Evolutionary conservation across 1,284 basidiomycete genomes (phyloP).

Genomic region (Megacollybia platyphylla): DNA sequence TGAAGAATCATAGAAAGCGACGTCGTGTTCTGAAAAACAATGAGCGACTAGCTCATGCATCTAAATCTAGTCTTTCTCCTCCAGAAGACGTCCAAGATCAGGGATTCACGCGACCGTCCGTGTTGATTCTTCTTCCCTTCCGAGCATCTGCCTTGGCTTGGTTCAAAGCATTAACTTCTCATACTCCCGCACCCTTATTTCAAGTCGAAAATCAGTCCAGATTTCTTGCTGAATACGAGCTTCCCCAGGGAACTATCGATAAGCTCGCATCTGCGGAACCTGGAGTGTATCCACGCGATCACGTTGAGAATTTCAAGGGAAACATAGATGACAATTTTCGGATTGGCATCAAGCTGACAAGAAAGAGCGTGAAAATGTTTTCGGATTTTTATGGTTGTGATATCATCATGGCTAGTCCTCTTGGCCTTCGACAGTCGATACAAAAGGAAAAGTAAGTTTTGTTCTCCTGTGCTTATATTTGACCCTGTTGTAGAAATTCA

Average conservation of each 20-base stretch:
- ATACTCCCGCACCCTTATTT: constrained; percentile 50
- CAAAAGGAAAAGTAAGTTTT: constrained; percentile 79
- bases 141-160: constrained; percentile 81
- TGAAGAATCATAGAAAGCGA: constrained; percentile 59
- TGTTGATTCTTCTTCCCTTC: constrained; percentile 87
- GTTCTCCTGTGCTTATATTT: neutral
- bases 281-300: constrained; percentile 79
- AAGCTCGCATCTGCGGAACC: constrained; percentile 67
- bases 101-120: constrained; percentile 93
- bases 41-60: constrained; percentile 66
- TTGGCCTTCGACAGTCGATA: constrained; percentile 84
- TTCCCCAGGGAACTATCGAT: constrained; percentile 73
- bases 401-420: constrained; percentile 85
- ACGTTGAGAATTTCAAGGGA: constrained; percentile 90
- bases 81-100: constrained; percentile 84
- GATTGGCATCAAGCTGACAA: constrained; percentile 85
- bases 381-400: constrained; percentile 87
- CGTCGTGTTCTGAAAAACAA: constrained; percentile 89
- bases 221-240: constrained; percentile 72
- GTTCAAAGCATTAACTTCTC: constrained; percentile 56
- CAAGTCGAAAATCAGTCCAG: constrained; percentile 82
- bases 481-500: constrained; percentile 37
- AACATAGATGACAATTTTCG: constrained; percentile 96
- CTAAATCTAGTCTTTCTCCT: constrained; percentile 36
- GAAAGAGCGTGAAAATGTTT: constrained; percentile 82